Base-by-base conservation (phyloP, 148 eudicot species). In the Rhododendron kiyosumense region DNA sequence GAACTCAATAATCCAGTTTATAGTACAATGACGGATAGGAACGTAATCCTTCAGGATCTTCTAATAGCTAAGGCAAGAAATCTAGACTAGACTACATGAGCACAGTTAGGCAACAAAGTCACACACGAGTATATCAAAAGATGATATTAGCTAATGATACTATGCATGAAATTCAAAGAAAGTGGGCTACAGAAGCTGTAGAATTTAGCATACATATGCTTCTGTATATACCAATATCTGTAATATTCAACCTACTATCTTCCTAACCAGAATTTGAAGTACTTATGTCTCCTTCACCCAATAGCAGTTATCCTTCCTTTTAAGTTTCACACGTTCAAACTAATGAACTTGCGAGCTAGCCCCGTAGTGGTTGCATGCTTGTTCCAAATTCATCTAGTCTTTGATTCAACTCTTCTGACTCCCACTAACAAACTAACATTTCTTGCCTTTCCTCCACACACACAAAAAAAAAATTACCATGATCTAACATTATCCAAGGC, bases 161-260 rank as follows among this genome's bases (percentile, higher is more conserved):
- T 41, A 7, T 41, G 5, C 43, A 41, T 41, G 43, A 41, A 41
- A 41, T 41, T 41, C 43, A 41, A 41, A 41, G 1, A 41, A 5
- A 41, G 43, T 41, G 43, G 43, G 43, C 43, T 41, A 41, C 43
- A 41, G 43, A 41, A 41, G 43, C 43, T 41, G 43, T 41, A 41
- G 7, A 41, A 41, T 41, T 41, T 41, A 41, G 5, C 43, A 41
- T 74, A 67, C 20, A 88, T 83, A 1, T 91, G 92, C 41, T 88
- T 86, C 81, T 38, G 7, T 38, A 38, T 41, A 41, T 41, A 41
- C 43, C 43, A 38, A 41, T 41, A 41, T 41, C 43, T 38, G 43
- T 38, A 38, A 38, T 38, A 38, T 38, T 0, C 43, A 41, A 41
- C 43, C 0, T 7, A 41, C 43, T 41, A 41, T 41, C 43, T 41